Evolutionary conservation across 1,284 basidiomycete species (phyloP), one percentile per base, ranked within the genome.

Genomic region (Laetiporus sulphureus): DNA sequence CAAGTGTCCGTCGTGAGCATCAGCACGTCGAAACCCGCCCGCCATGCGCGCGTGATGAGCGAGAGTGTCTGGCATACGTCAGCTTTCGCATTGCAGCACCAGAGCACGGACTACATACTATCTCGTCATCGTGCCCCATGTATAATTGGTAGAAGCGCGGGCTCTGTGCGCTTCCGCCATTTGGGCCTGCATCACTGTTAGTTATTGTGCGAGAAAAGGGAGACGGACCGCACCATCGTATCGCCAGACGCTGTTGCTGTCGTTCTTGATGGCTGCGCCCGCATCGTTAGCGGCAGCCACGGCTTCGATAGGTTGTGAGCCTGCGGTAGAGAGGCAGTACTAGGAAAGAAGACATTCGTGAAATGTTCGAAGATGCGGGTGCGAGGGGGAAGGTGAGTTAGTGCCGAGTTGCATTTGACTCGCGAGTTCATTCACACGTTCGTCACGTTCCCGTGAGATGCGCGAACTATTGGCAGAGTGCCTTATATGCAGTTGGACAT

Each of bases 141-240:
- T 80, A 80, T 11, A 81, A 62, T 61, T 80, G 77, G 63, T 73
- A 82, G 58, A 74, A 79, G 30, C 74, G 61, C 1, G 72, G 68
- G 10, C 69, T 65, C 36, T 67, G 59, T 3, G 65, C 62, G 36
- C 61, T 50, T 3, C 64, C 64, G 18, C 64, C 63, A 37, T 63
- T 65, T 1, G 61, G 56, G 2, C 63, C 63, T 50, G 42, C 6
- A 12, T 8, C 32, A 16, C 7, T 15, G n/a, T n/a, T n/a, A n/a
- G n/a, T n/a, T n/a, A n/a, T n/a, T n/a, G n/a, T n/a, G n/a, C n/a
- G 15, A 5, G 7, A 40, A 24, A 4, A 12, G 16, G 15, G 8
- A 33, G 24, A 21, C n/a, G 11, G 12, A 31, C 52, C 18, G 18
- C 32, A 56, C 58, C 58, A 27, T 49, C 40, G 29, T 68, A 64